These are phyloP conservation scores for Syzygium syzygioides DNA, from an alignment of 441 rosid genomes.

Conservation along the genomic window DNA sequence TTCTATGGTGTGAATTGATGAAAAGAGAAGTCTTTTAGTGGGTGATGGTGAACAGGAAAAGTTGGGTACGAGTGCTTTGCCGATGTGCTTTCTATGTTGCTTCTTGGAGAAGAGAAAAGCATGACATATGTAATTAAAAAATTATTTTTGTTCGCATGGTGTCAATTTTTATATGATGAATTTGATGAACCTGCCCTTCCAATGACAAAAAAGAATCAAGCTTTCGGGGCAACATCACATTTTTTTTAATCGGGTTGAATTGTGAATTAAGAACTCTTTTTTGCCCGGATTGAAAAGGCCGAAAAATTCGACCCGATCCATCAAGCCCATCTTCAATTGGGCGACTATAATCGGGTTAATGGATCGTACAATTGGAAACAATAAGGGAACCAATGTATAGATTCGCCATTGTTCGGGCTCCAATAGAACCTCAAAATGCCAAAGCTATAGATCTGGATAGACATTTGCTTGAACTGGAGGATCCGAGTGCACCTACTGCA, in stretches of 20 bases:
- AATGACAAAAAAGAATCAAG: background rate
- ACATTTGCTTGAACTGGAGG: constrained; percentile 16
- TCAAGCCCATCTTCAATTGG: background rate
- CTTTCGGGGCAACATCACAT: background rate
- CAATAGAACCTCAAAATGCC: background rate
- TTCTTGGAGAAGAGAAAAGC: background rate
- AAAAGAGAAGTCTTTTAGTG: background rate
- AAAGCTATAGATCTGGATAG: constrained; percentile 24
- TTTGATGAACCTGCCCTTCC: background rate
- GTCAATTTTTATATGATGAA: background rate
- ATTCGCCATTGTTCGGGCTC: constrained; percentile 42
- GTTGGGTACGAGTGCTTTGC: background rate
- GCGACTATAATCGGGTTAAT: background rate
- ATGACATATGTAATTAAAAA: background rate
- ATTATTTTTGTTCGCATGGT: background rate
- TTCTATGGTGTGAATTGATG: background rate
- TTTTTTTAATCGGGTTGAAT: background rate
- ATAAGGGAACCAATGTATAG: background rate
- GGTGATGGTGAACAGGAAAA: background rate
- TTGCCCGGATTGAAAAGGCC: background rate
- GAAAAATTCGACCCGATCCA: background rate
- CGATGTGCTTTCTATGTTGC: background rate
- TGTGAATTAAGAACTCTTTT: background rate
- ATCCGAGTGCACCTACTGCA: background rate
- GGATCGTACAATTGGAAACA: rapidly evolving